phyloP scores from a whole-genome alignment of 2,329 filamentous ascomycete genomes.

The Gnomoniopsis sp. region DNA sequence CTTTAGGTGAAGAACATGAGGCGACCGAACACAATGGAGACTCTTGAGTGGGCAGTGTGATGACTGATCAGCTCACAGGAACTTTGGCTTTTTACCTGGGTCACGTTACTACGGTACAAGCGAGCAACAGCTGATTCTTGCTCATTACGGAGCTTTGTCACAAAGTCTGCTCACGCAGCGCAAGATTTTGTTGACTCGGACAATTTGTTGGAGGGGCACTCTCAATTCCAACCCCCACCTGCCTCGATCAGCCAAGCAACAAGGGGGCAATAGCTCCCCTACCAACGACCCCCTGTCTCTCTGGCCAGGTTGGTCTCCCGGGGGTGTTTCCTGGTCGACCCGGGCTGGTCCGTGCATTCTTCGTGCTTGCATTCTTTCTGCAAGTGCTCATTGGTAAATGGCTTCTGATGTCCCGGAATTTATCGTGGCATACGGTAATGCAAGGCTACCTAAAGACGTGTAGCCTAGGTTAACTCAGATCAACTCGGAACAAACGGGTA shows the following conservation, averaged over 20 bases:
- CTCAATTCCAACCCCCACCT: not conserved
- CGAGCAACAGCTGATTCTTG: no score
- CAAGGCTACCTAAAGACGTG: not conserved
- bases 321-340: not conserved
- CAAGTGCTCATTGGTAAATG: not conserved
- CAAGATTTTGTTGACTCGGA: no score
- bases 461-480: not conserved
- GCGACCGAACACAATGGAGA: no score
- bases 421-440: not conserved
- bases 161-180: no score
- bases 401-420: not conserved
- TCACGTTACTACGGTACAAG: no score
- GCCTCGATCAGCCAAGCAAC: not conserved
- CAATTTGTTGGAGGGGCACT: no score
- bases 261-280: not conserved
- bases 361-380: not conserved
- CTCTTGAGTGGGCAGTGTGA: no score
- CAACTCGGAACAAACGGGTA: no score
- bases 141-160: no score
- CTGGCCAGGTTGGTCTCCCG: not conserved
- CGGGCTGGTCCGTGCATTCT: not conserved
- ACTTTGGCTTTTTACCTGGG: no score
- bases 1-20: no score
- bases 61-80: no score
- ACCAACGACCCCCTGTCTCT: not conserved